Conservation (phyloP, 1,284 basidiomycete species). For the Cryptococcus maquisensis region DNA sequence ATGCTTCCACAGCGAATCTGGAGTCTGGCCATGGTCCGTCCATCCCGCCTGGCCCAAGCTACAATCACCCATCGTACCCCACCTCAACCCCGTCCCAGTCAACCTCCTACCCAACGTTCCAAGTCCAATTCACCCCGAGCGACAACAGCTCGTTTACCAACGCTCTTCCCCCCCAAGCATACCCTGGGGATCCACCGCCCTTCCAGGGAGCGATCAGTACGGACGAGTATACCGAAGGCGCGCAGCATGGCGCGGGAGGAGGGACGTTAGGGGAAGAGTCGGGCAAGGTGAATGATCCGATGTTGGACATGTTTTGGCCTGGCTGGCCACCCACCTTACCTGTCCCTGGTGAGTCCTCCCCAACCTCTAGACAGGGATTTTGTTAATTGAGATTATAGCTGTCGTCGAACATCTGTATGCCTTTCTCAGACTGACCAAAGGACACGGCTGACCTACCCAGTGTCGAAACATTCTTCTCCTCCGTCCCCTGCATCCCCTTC, state of each 20-base stretch:
- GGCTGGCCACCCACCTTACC: conserved; percentile 43
- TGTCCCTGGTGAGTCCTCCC: conserved; percentile 21
- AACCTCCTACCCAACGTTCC: not conserved
- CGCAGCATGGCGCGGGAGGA: not conserved
- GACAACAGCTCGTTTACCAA: not conserved
- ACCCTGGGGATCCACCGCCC: not conserved
- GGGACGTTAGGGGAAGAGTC: conserved; percentile 15
- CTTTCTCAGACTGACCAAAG: not conserved
- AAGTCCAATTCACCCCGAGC: not conserved
- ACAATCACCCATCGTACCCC: not conserved
- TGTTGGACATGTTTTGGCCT: conserved; percentile 37
- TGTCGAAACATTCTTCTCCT: conserved; percentile 42
- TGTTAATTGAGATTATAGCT: conserved; percentile 7
- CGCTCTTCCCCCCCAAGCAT: not conserved
- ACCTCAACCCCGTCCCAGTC: not conserved
- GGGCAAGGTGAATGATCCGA: conserved; percentile 22
- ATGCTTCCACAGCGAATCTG: not conserved
- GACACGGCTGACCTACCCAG: conserved; percentile 16
- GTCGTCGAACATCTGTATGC: conserved; percentile 44
- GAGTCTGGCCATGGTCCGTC: not conserved
- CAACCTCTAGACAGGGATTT: not conserved
- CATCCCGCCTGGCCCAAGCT: not conserved
- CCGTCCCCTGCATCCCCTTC: conserved; percentile 35
- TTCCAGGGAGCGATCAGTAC: not conserved
- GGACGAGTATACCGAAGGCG: too few relatives aligned